phyloP scores from a whole-genome alignment of 371 early-diverging fungal genomes.

The Mucor mucedo region DNA sequence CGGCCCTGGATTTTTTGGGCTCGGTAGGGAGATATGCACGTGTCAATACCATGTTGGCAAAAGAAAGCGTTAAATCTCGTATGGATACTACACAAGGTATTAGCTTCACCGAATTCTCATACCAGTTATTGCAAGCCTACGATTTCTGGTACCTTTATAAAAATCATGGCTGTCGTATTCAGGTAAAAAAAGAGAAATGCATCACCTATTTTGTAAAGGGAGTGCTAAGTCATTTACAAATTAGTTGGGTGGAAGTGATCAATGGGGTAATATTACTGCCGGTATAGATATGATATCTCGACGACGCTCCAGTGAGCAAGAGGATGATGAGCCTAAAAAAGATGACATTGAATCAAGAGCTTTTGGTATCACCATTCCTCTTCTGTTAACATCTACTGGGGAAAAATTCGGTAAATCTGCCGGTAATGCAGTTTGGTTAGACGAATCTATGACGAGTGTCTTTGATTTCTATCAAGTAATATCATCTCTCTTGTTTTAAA shows the following conservation, averaged over 20 bases:
- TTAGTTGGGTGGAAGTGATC: conserved; percentile 94
- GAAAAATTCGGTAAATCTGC: conserved; percentile 97
- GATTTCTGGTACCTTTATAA: conserved; percentile 89
- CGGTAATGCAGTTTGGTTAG: conserved; percentile 95
- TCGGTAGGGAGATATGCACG: conserved; percentile 81
- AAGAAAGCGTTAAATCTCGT: conserved; percentile 84
- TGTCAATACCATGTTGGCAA: conserved; percentile 84
- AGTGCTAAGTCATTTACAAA: background rate
- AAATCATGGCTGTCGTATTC: conserved; percentile 68
- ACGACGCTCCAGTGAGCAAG: conserved; percentile 33
- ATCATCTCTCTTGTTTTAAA: background rate
- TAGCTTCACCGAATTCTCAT: conserved; percentile 95
- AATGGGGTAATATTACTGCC: conserved; percentile 97
- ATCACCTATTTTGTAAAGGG: background rate
- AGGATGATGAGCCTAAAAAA: conserved; percentile 7
- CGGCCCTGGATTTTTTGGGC: conserved; percentile 81
- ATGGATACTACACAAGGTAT: conserved; percentile 86
- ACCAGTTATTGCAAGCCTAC: conserved; percentile 94
- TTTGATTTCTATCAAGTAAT: conserved; percentile 92
- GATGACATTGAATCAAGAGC: conserved; percentile 47
- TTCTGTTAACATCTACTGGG: conserved; percentile 85
- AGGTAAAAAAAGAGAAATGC: conserved; percentile 51
- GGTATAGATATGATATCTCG: conserved; percentile 91
- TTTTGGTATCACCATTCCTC: conserved; percentile 89
- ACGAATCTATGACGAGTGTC: conserved; percentile 74